phyloP scores from a whole-genome alignment of 352 stramenopile species.

The Plasmopara muralis region DNA sequence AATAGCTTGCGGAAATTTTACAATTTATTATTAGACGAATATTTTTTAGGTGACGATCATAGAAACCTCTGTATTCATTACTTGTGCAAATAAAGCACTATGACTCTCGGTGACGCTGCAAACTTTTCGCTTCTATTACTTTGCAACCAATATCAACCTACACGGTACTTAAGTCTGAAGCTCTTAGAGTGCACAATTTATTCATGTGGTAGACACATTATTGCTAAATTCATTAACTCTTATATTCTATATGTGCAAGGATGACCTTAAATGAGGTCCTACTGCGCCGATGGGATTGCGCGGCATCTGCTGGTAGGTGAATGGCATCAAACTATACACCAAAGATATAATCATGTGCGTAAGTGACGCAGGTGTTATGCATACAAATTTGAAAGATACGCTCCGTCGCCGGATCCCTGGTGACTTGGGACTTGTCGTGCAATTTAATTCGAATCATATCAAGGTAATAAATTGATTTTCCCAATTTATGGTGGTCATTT shows the following conservation, averaged over 20 bases:
- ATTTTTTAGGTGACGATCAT: no score
- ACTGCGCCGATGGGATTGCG: constrained; percentile 19
- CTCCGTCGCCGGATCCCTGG: constrained; percentile 28
- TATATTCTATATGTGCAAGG: not conserved
- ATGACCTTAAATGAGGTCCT: constrained; percentile 11
- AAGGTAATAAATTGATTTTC: constrained; percentile 17
- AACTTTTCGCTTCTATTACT: no score
- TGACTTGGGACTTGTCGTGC: constrained; percentile 27
- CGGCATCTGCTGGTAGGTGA: constrained; percentile 11
- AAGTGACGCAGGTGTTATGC: constrained; percentile 27
- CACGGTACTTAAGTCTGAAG: no score
- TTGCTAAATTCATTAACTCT: no score
- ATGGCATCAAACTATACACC: not conserved
- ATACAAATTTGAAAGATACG: constrained; percentile 30
- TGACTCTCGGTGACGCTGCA: no score
- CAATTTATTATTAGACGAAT: no score
- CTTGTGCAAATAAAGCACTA: no score
- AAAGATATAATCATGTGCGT: not conserved
- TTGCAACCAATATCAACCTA: no score
- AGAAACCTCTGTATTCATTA: no score
- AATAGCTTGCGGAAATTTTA: no score
- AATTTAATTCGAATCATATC: constrained; percentile 38
- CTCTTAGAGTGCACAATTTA: no score
- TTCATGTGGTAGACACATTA: no score
- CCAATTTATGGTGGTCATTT: not conserved